Percentiles rank a stretch among this genome's conserved stretches.
These are phyloP conservation scores for Dothideomycetes sp. DNA, from an alignment of 2,329 filamentous ascomycete species.

Conservation along the genomic window DNA sequence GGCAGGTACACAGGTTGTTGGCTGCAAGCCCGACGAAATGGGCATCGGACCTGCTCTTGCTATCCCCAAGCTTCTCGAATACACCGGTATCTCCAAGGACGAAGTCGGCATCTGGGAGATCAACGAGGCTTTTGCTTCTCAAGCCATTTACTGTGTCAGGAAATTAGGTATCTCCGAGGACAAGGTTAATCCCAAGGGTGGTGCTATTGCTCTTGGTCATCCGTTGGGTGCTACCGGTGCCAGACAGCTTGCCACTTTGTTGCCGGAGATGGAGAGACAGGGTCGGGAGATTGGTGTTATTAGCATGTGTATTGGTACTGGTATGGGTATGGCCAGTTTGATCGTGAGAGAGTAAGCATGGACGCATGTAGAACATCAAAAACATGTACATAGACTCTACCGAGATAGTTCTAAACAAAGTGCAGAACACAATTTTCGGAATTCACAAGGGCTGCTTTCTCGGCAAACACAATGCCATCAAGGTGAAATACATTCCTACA, in stretches of 20 bases:
- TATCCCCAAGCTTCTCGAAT: conserved; percentile 69
- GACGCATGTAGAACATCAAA: not conserved
- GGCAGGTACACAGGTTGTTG: conserved; percentile 64
- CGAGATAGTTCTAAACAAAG: too few relatives aligned
- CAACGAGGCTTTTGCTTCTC: conserved; percentile 68
- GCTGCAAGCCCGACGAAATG: conserved; percentile 87
- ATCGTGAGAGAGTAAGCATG: conserved; percentile 36
- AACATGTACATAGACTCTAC: too few relatives aligned
- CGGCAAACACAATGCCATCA: too few relatives aligned
- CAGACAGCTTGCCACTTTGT: conserved; percentile 65
- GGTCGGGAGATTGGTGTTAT: conserved; percentile 71
- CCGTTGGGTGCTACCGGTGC: conserved; percentile 83
- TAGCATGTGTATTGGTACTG: conserved; percentile 66
- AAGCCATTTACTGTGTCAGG: conserved; percentile 61
- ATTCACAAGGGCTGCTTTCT: too few relatives aligned
- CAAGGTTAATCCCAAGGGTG: conserved; percentile 83
- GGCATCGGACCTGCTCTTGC: conserved; percentile 79
- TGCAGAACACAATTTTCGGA: too few relatives aligned
- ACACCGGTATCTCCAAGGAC: conserved; percentile 54
- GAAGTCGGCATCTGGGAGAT: conserved; percentile 87
- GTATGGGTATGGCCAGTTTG: conserved; percentile 46
- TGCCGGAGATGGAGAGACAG: conserved; percentile 58
- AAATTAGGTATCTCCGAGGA: conserved; percentile 58
- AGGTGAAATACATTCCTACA: too few relatives aligned
- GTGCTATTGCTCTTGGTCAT: conserved; percentile 89